Percentiles rank a stretch among this genome's conserved stretches.
Conservation (phyloP, 441 rosid species). For the Pelargonium fulgidum region DNA sequence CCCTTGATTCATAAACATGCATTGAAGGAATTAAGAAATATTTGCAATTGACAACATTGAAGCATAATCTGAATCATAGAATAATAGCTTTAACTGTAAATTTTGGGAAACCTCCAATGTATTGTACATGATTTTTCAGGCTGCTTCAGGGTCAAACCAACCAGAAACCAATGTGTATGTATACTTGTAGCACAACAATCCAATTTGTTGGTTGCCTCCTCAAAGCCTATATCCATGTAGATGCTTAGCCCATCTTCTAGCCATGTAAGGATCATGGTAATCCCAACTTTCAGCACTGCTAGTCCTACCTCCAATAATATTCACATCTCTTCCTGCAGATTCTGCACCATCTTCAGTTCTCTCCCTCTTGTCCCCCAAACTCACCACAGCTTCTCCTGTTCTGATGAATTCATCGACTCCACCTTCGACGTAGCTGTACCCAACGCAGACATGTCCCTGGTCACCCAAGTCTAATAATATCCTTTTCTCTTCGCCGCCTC, state of each 20-base stretch:
- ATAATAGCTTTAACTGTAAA: conserved; percentile 6
- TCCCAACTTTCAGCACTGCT: conserved; percentile 64
- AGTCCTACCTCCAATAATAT: conserved; percentile 38
- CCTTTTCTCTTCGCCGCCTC: conserved; percentile 60
- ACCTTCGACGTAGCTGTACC: conserved; percentile 62
- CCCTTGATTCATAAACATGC: no score
- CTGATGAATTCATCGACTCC: conserved; percentile 40
- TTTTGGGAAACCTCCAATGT: neutral
- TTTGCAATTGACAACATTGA: neutral
- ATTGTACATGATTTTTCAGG: conserved; percentile 4
- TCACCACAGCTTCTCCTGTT: conserved; percentile 53
- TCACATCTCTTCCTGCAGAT: conserved; percentile 28
- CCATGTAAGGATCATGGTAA: conserved; percentile 68
- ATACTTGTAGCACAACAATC: no score
- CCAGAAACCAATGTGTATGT: conserved; percentile 2
- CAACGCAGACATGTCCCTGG: conserved; percentile 33
- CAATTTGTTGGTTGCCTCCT: conserved; percentile 11
- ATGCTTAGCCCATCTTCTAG: conserved; percentile 82
- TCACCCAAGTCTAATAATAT: conserved; percentile 49
- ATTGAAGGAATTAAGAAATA: no score
- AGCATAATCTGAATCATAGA: conserved; percentile 2
- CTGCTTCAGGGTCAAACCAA: conserved; percentile 9
- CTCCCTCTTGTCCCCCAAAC: conserved; percentile 38
- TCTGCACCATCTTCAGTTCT: conserved; percentile 21
- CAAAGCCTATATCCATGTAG: conserved; percentile 61